Evolutionary conservation across 306 rosid genomes (phyloP).

Genomic region (Amphicarpaea edgeworthii): DNA sequence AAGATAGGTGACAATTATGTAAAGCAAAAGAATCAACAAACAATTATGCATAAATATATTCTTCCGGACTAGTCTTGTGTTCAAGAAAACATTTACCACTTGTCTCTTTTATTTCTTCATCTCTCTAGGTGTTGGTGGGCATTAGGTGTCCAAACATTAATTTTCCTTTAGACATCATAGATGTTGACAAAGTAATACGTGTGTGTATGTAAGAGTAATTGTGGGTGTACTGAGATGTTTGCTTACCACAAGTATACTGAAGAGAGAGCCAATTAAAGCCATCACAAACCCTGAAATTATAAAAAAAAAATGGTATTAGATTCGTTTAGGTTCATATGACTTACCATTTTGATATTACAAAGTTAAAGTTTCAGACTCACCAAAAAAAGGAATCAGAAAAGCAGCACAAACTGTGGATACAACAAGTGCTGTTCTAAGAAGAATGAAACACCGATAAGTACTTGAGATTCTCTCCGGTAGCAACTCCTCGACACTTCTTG

Average conservation of each 20-base stretch:
- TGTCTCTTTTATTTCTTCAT: too few species aligned
- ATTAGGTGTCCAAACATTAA: too few species aligned
- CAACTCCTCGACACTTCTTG: constrained; percentile 90
- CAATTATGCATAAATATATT: too few species aligned
- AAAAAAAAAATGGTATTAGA: constrained; percentile 33
- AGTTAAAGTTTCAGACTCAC: constrained; percentile 51
- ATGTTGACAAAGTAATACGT: background rate
- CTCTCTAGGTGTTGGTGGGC: too few species aligned
- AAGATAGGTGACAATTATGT: too few species aligned
- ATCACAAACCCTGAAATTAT: constrained; percentile 71
- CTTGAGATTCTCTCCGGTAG: constrained; percentile 57
- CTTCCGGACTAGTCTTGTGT: too few species aligned
- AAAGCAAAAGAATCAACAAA: too few species aligned
- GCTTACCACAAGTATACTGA: constrained; percentile 79
- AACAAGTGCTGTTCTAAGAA: constrained; percentile 72
- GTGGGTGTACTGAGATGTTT: background rate
- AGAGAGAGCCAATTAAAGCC: constrained; percentile 79
- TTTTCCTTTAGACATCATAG: constrained; percentile 7
- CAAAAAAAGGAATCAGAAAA: constrained; percentile 85
- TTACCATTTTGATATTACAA: background rate
- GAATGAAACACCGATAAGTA: constrained; percentile 62
- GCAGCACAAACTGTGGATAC: constrained; percentile 77
- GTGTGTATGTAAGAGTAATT: background rate
- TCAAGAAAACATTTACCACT: too few species aligned
- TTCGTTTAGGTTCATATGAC: constrained; percentile 7